Evolutionary conservation across 805 yeast genomes (phyloP), one percentile per base, ranked within the genome.

Genomic region (Wickerhamomyces hampshirensis): DNA sequence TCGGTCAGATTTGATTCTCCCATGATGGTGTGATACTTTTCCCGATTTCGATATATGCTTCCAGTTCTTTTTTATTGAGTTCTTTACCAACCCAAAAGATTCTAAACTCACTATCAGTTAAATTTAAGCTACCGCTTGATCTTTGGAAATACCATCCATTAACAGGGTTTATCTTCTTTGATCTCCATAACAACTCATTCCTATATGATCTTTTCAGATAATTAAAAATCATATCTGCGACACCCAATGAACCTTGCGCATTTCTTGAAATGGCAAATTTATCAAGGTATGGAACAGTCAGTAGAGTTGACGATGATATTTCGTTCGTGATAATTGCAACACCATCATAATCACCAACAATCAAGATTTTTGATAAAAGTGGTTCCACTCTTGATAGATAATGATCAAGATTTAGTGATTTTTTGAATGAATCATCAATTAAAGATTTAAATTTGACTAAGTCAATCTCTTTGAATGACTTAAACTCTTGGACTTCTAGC

Each of bases 71-170:
- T 4, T 58, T 44, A 6, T 47, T 54, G 12, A 56, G 42, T 4
- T 51, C 44, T 13, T 44, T 40, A n/a, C 68, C 64, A 28, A 59
- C 56, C 73, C 74, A 71, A 47, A 71, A 70, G 50, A 67, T 47
- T 30, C 61, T 57, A 63, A 74, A 70, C 16, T 53, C 55, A 31
- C 49, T 48, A 30, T 63, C 62, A 2, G 58, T 55, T 13, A 80
- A 53, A 34, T 70, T 67, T 19, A 78, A 53, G 18, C 81, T 79
- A 1, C 95, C 95, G 13, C 69, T 63, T 28, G 95, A 81, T 44
- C 98, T 68, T 53, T 93, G 97, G 59, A 91, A 93, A 56, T 91
- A 91, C 98, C 98, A 93, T 54, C 88, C 88, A 64, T 93, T 93
- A 6, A 93, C 96, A 0, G 96, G 96, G 58, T 93, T 93, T 37